Conservation (phyloP, 2,329 filamentous ascomycete species). For the Scleromitrula shiraiana region DNA sequence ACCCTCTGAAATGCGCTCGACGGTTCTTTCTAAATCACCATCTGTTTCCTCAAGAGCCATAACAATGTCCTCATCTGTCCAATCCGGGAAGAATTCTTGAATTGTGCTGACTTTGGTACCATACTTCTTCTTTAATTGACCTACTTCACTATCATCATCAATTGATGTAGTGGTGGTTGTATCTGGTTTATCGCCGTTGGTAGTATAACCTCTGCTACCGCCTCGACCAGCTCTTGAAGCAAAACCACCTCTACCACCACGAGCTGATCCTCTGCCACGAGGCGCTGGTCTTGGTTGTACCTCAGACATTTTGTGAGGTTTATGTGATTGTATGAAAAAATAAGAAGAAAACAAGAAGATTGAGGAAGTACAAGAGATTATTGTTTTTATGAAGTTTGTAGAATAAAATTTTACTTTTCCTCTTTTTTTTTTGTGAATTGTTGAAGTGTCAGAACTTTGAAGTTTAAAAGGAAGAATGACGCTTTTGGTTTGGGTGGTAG, state of each 20-base stretch:
- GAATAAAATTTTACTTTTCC: too few relatives aligned
- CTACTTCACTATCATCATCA: conserved; percentile 82
- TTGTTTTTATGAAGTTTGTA: too few relatives aligned
- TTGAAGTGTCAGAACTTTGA: too few relatives aligned
- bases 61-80: conserved; percentile 91
- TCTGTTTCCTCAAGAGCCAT: conserved; percentile 86
- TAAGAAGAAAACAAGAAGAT: conserved; percentile 16
- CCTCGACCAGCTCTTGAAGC: conserved; percentile 63
- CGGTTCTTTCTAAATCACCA: conserved; percentile 66
- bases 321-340: conserved; percentile 20
- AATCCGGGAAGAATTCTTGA: conserved; percentile 89
- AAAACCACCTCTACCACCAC: conserved; percentile 75
- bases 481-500: conserved; percentile 2
- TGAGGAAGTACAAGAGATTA: conserved; percentile 11
- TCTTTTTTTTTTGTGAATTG: conserved; percentile 3
- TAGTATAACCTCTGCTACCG: conserved; percentile 48
- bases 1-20: conserved; percentile 76
- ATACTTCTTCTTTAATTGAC: conserved; percentile 86
- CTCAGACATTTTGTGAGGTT: conserved; percentile 63
- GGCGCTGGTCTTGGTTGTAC: conserved; percentile 75
- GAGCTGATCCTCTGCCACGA: conserved; percentile 84
- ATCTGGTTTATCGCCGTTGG: conserved; percentile 66
- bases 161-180: conserved; percentile 50
- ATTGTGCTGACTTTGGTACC: conserved; percentile 69
- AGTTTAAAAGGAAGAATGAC: conserved; percentile 7